Evolutionary conservation across 2,329 filamentous ascomycete species (phyloP), one percentile per base, ranked within the genome.

Genomic region (Nigrospora osmanthi): DNA sequence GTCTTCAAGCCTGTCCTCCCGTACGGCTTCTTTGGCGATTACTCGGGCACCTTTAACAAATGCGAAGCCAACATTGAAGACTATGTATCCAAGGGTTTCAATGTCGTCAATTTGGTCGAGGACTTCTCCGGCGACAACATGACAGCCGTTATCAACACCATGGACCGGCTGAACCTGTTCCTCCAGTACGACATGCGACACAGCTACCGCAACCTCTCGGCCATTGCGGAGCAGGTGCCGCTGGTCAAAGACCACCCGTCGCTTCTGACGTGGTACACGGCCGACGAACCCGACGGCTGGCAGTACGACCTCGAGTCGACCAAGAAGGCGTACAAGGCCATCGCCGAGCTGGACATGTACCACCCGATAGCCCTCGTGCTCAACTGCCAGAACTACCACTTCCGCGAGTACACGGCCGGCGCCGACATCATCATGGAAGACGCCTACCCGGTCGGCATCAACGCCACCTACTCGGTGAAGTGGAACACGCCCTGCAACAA

Each of bases 381-480:
- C 38, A 83, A 82, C 61, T 83, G 80, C 65, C 68, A 72, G 44
- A 73, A 83, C 60, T 82, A 78, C 61, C 72, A 80, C 60, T 83
- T 78, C 56, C 59, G 61, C 3, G 60, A 72, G 12, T 83, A 83
- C 62, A 64, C 71, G 0, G 56, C 62, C 2, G 75, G 73, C 15
- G 71, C 75, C 4, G 79, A 83, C 55, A 73, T 82, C 50, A 60
- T 83, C 49, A 75, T 82, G 66, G 69, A 71, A 30, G 79, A 83
- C 52, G 70, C 71, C 1, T 83, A 83, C 56, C 78, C 79, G 1
- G 69, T 83, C 48, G 75, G 70, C 30, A 73, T 75, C 51, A 79
- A 81, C 60, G 61, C 69, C 5, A 73, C 67, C 3, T 78, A 65
- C 51, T 76, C 70, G 10, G 12, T 16, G 28, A 71, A 71, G 36